These are phyloP conservation scores for Singerocomus rubriflavus DNA, from an alignment of 1,284 basidiomycete genomes.

Conservation along the genomic window DNA sequence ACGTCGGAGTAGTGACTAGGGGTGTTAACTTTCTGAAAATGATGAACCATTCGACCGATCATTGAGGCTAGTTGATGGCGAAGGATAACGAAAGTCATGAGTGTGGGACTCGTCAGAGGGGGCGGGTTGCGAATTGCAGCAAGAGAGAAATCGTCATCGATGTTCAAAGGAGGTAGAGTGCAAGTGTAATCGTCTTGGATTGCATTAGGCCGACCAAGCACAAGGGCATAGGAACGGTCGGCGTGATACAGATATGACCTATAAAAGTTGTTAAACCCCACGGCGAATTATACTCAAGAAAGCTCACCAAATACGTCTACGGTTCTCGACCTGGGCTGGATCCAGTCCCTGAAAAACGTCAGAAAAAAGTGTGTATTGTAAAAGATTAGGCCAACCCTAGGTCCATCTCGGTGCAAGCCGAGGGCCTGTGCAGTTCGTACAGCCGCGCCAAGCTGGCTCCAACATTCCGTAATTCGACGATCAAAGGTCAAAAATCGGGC, in stretches of 20 bases:
- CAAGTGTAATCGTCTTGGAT: constrained; percentile 88
- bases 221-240: constrained; percentile 89
- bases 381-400: constrained; percentile 54
- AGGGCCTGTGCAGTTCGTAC: constrained; percentile 93
- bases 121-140: constrained; percentile 43
- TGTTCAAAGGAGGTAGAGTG: constrained; percentile 78
- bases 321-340: constrained; percentile 80
- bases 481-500: constrained; percentile 90
- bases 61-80: constrained; percentile 80
- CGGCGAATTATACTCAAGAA: constrained; percentile 2
- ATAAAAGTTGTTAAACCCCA: constrained; percentile 10
- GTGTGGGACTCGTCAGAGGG: constrained; percentile 73
- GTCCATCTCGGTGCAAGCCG: constrained; percentile 90
- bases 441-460: constrained; percentile 92
- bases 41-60: constrained; percentile 91
- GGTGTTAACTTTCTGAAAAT: constrained; percentile 88
- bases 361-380: constrained; percentile 6
- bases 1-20: constrained; percentile 86
- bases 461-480: constrained; percentile 88
- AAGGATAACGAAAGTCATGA: constrained; percentile 86
- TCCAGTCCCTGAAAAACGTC: constrained; percentile 61
- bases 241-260: constrained; percentile 93
- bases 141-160: constrained; percentile 64
- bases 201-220: constrained; percentile 85
- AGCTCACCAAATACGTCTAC: constrained; percentile 83